Base-by-base conservation (phyloP, 2,329 filamentous ascomycete genomes). In the Xylaria sp. region DNA sequence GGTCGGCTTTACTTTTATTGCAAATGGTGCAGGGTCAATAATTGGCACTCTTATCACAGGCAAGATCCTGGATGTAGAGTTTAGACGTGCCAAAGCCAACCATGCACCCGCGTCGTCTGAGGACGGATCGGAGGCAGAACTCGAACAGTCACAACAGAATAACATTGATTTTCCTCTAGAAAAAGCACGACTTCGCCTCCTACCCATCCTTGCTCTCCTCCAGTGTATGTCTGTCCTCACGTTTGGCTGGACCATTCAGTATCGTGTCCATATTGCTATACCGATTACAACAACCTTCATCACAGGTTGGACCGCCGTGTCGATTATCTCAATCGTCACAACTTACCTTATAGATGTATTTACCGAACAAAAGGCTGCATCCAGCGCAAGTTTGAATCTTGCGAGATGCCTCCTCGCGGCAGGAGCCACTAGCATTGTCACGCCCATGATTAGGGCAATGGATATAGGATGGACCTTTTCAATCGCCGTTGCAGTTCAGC, bases 281-380 rank as follows among this genome's bases (percentile, higher is more conserved):
- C 85, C 86, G 0, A 83, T 88, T 38, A 74, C 84, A 0, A 81
- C 82, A 0, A 84, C 83, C 0, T 87, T 88, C 63, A 77, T 87
- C 44, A 83, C 83, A 0, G 85, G 86, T 4, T 87, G 84, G 85
- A 81, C 85, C 0, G 81, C 82, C 0, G 79, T 86, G 5, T 85
- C 85, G 0, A 84, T 80, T 3, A 81, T 86, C 46, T 83, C 81
- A 1, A 73, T 84, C 0, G 79, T 86, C 36, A 84, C 81, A 76
- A 88, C 86, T 0, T 87, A 86, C 65, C 78, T 88, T 0, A 82
- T 88, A 3, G 86, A 89, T 70, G 76, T 87, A 0, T 88, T 85
- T 67, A 81, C 82, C 0, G 81, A 82, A 13, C 77, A 78, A 10
- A 84, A 83, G 65, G 86, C 86, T 0, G 83, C 83, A 0, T 86